Base-by-base conservation (phyloP, 192 early-diverging fungal genomes). In the Phycomyces nitens region DNA sequence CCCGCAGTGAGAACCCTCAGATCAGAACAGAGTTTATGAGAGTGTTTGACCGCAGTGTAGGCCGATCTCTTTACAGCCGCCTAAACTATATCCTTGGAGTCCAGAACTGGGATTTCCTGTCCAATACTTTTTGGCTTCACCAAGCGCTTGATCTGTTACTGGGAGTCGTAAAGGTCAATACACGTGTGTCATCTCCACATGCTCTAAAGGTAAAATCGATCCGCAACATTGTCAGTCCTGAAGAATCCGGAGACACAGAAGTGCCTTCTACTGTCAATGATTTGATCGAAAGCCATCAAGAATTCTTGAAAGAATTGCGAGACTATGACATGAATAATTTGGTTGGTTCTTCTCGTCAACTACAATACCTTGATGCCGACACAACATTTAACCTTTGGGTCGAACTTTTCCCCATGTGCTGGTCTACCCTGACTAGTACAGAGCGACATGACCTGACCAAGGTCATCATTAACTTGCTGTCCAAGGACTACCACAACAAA, bases 91-190 rank as follows among this genome's bases (percentile, higher is more conserved):
- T 98, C 21, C 70, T 99, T 29, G 86, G 87, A 29, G 86, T 92
- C 11, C 98, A 99, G 72, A 97, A 92, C 62, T 99, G 98, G 98
- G 95, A 97, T 53, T 88, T 79, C 55, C 80, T 99, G 11, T 81
- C 84, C 0, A 75, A 78, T 47, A 84, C 87, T 14, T 99, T 95
- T 66, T 99, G 95, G 95, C 77, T 98, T 29, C 88, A 91, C 57
- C 96, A 98, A 59, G 92, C 94, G 0, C 64, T 95, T 26, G 93
- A 95, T 62, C 71, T 99, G 14, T 66, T 99, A 10, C 64, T 98
- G 56, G 91, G 93, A 15, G 80, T 83, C 0, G 70, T 85, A 9
- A 78, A 75, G 64, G 65, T 73, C 43, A 72, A 72, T 3, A 69
- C 70, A 59, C 65, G 26, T 15, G 62, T 82, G 16, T 60, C 67